These are phyloP conservation scores for Cytospora schulzeri DNA, from an alignment of 2,329 filamentous ascomycete genomes.

Conservation along the genomic window DNA sequence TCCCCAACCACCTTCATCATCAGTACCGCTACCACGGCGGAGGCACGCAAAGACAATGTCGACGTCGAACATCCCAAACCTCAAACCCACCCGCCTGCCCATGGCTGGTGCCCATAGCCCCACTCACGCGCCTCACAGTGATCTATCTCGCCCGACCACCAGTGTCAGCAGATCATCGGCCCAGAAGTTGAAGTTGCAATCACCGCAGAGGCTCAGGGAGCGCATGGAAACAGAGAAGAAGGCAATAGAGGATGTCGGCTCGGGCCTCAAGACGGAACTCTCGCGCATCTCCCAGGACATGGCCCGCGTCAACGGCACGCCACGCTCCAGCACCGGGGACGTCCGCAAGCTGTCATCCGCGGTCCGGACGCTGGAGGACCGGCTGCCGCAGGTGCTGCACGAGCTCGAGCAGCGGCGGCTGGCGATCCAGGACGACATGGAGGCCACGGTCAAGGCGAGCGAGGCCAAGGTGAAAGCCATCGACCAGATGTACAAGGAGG, in stretches of 20 bases:
- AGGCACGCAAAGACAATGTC: conserved; percentile 54
- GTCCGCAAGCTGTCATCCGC: conserved; percentile 56
- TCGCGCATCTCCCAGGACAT: conserved; percentile 81
- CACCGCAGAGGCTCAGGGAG: conserved; percentile 77
- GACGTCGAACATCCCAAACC: conserved; percentile 56
- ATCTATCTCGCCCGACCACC: conserved; percentile 35
- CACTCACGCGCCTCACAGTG: conserved; percentile 24
- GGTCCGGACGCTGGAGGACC: conserved; percentile 67
- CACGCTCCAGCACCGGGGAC: conserved; percentile 43
- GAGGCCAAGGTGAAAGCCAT: conserved; percentile 80
- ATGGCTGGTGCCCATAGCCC: conserved; percentile 33
- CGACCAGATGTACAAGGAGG: conserved; percentile 86
- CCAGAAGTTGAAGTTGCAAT: conserved; percentile 67
- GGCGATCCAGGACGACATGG: conserved; percentile 69
- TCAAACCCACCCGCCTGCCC: conserved; percentile 45
- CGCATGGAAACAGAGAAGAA: conserved; percentile 81
- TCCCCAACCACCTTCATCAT: conserved; percentile 23
- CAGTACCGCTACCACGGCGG: conserved; percentile 21
- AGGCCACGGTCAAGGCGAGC: conserved; percentile 69
- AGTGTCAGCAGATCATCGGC: conserved; percentile 41
- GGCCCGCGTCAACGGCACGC: conserved; percentile 54
- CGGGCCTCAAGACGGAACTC: conserved; percentile 72
- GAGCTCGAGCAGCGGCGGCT: conserved; percentile 64
- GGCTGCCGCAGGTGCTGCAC: conserved; percentile 60
- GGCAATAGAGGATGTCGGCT: conserved; percentile 69